Base-by-base conservation (phyloP, 2,329 filamentous ascomycete species). In the Diplodia mutila region DNA sequence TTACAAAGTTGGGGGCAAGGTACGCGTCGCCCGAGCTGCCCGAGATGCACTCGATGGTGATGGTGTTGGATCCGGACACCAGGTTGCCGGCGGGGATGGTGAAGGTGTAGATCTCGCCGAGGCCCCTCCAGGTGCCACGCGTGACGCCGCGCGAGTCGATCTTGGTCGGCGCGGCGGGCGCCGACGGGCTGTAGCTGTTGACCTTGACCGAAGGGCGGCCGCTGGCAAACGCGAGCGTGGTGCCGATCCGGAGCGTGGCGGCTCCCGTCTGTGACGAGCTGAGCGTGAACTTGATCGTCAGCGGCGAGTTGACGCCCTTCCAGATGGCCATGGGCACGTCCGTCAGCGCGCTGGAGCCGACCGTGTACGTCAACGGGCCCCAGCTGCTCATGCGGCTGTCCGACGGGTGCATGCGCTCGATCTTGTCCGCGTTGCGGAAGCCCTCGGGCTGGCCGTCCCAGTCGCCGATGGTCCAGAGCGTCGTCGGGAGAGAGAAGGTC, bases 241-340 rank as follows among this genome's bases (percentile, higher is more conserved):
- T 91, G 7, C 87, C 88, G 68, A 91, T 85, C 52, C 88, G 84
- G 39, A 91, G 82, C 0, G 87, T 90, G 1, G 86, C 84, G 2
- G 85, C 79, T 0, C 79, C 83, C 1, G 83, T 81, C 65, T 76
- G 74, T 1, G 82, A 81, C 21, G 85, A 82, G 16, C 75, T 77
- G 0, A 89, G 81, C 29, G 82, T 84, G 76, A 90, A 89, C 52
- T 83, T 83, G 77, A 90, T 89, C 0, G 85, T 89, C 16, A 86
- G 79, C 0, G 85, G 85, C 68, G 81, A 82, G 77, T 90, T 90
- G 67, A 86, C 84, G 27, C 75, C 76, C 75, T 89, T 87, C 78
- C 89, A 89, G 29, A 90, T 75, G 0, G 88, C 88, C 89, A 91
- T 90, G 53, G 89, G 88, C 73, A 90, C 89, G 69, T 84, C 82